Evolutionary conservation across 2,329 filamentous ascomycete species (phyloP), one percentile per base, ranked within the genome.

Genomic region (Aspergillus udagawae): DNA sequence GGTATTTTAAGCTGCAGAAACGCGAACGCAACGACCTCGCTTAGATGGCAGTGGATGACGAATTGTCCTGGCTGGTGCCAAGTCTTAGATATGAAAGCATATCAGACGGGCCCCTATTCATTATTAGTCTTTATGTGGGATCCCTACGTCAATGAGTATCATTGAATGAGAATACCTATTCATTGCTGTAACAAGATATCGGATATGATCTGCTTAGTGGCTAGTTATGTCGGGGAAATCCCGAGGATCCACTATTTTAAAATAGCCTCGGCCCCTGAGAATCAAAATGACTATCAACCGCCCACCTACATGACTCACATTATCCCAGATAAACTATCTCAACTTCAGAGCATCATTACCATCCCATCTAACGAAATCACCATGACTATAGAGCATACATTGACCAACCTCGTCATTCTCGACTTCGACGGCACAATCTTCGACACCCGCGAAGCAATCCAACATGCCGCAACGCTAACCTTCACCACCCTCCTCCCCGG

Each of bases 351-450:
- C 32, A 17, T 38, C 14, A 17, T 17, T 17, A 7, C 29, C 32
- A 17, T 38, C 8, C 14, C 3, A 6, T 14, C 14, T 17, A 17
- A 7, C 14, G 7, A 17, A 14, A 14, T 23, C 10, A 25, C 21
- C 0, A 14, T 14, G 2, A 54, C 32, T 35, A 29, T 10, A 4
- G 3, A 12, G 10, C 25, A 25, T 12, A 50, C 32, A 32, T 54
- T 52, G 49, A 51, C 48, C 21, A 48, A 61, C 23, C 52, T 63
- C 10, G 45, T 60, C 21, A 58, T 63, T 10, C 57, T 63, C 47
- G 61, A 63, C 54, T 63, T 63, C 48, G 61, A 63, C 38, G 61
- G 61, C 53, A 63, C 61, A 1, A 52, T 63, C 42, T 62, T 62
- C 47, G 54, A 63, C 54, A 58, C 61, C 28, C 50, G 58, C 42